phyloP scores from a whole-genome alignment of 352 stramenopile species.

The Phytophthora cryptogea region DNA sequence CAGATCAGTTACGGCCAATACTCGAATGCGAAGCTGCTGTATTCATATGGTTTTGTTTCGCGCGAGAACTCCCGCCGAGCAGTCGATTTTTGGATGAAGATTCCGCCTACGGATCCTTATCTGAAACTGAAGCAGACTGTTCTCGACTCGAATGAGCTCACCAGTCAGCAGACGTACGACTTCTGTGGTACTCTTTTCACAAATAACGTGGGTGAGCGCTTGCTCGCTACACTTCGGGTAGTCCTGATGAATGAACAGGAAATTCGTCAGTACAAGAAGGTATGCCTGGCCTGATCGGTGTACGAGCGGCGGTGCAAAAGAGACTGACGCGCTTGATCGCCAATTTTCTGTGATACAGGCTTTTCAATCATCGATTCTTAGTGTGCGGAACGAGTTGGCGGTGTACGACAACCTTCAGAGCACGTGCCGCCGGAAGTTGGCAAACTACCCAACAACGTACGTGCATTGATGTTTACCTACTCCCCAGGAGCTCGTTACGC shows the following conservation, averaged over 20 bases:
- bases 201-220: slow-evolving; percentile 56
- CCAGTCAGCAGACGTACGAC: slow-evolving; percentile 66
- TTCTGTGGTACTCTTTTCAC: slow-evolving; percentile 66
- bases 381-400: slow-evolving; percentile 52
- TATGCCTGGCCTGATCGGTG: slow-evolving; percentile 9
- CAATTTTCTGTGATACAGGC: slow-evolving; percentile 25
- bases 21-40: slow-evolving; percentile 80
- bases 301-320: background rate
- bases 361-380: slow-evolving; percentile 49
- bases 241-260: slow-evolving; percentile 63
- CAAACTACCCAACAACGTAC: slow-evolving; percentile 54
- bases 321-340: background rate
- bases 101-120: slow-evolving; percentile 56
- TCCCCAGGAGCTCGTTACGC: background rate
- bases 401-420: slow-evolving; percentile 58
- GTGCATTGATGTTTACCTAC: slow-evolving; percentile 6
- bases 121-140: slow-evolving; percentile 63
- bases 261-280: slow-evolving; percentile 51
- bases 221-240: slow-evolving; percentile 63
- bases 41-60: slow-evolving; percentile 75
- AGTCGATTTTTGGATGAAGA: slow-evolving; percentile 79
- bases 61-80: slow-evolving; percentile 41
- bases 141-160: slow-evolving; percentile 64
- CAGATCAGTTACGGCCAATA: slow-evolving; percentile 78
- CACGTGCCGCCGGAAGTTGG: slow-evolving; percentile 46